Evolutionary conservation across 2,329 filamentous ascomycete species (phyloP), one percentile per base, ranked within the genome.

Genomic region (Paracamarosporium sp.): DNA sequence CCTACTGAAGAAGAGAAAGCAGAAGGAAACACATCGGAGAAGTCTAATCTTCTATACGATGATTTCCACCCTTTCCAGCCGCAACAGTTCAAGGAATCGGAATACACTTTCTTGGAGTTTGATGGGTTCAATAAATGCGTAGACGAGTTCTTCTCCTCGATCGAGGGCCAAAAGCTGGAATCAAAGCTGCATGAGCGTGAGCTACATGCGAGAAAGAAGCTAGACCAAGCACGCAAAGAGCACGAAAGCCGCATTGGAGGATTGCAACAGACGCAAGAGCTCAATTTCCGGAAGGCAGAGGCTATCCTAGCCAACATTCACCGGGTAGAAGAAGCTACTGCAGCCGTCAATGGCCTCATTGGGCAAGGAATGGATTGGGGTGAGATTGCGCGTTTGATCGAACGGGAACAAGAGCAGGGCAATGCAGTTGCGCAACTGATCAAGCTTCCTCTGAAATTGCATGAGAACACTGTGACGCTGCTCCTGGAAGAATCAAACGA

Each of bases 311-410:
- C 92, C 22, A 98, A 99, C 69, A 83, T 92, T 1, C 92, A 96
- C 71, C 86, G 93, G 50, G 93, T 98, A 0, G 91, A 97, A 73
- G 95, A 98, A 78, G 93, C 92, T 4, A 93, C 93, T 74, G 91
- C 93, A 73, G 93, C 95, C 3, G 89, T 99, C 52, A 98, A 96
- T 74, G 91, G 92, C 0, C 81, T 98, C n/a, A 87, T 99, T 58
- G 87, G 87, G 5, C 92, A 97, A 70, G 94, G 94, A 11, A 98
- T 98, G 93, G 95, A 99, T 68, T 99, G 95, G 95, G 88, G 92
- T 11, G 91, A 97, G 64, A 93, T 98, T 68, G 92, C 86, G 9
- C 90, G 90, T 57, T 80, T 99, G 60, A 91, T 99, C 51, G 92
- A 97, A 73, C 86, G 92, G 64, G 94, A 98, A 73, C 91, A 96